Conservation (phyloP, 192 early-diverging fungal species). For the Podila verticillata region DNA sequence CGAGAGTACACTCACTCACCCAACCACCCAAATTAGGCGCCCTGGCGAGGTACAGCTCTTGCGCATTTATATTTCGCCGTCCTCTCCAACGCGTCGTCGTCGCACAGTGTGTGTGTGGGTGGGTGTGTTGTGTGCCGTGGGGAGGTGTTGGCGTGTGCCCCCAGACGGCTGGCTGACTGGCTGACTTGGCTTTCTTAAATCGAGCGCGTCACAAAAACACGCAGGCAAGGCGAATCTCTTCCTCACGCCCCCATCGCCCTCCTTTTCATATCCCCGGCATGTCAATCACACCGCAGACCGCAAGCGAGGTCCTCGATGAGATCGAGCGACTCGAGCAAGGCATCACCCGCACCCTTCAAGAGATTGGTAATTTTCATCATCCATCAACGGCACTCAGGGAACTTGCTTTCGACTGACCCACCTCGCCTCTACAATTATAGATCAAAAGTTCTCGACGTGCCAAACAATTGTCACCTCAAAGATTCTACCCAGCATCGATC, state of each 20-base stretch:
- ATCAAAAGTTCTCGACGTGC: constrained; percentile 65
- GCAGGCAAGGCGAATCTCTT: no score
- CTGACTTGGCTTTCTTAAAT: no score
- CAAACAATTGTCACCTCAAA: constrained; percentile 60
- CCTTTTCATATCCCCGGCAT: not conserved
- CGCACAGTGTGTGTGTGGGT: no score
- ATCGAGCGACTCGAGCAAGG: constrained; percentile 65
- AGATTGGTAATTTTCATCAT: constrained; percentile 40
- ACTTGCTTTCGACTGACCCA: not conserved
- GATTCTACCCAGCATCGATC: constrained; percentile 61
- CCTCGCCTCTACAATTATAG: constrained; percentile 4
- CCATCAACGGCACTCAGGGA: not conserved
- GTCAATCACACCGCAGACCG: constrained; percentile 2
- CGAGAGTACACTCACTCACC: no score
- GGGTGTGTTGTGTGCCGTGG: no score
- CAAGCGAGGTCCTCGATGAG: constrained; percentile 46
- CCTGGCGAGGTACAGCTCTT: no score
- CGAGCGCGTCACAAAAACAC: no score
- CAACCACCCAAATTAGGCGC: no score
- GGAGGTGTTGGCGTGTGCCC: no score
- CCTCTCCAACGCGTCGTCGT: no score
- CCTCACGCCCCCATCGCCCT: not conserved
- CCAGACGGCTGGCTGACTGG: no score
- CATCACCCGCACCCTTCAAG: constrained; percentile 64
- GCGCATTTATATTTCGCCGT: no score